These are phyloP conservation scores for Singerocomus inundabilis DNA, from an alignment of 1,284 basidiomycete genomes.

Conservation along the genomic window DNA sequence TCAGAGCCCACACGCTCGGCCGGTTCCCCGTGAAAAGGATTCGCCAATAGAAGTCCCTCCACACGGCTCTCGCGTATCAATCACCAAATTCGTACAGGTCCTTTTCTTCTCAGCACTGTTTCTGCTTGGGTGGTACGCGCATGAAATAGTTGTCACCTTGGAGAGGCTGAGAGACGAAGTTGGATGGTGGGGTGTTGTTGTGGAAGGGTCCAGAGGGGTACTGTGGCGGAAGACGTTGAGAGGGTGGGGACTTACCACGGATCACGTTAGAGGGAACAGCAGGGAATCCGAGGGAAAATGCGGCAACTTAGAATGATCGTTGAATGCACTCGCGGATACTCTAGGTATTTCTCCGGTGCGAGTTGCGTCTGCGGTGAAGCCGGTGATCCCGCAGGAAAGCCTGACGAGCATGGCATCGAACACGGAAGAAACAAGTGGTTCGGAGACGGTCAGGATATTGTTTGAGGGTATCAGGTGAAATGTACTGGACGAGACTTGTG, in stretches of 20 bases:
- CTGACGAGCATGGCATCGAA: constrained; percentile 46
- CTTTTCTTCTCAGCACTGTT: constrained; percentile 12
- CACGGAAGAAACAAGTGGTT: constrained; percentile 41
- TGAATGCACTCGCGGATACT: constrained; percentile 56
- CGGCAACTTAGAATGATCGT: constrained; percentile 44
- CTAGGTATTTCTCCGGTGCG: constrained; percentile 60
- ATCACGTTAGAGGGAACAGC: neutral
- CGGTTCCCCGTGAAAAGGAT: neutral
- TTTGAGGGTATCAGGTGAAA: constrained; percentile 22
- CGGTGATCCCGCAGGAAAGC: constrained; percentile 57
- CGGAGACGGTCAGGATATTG: constrained; percentile 41
- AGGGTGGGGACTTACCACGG: neutral
- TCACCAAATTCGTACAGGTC: constrained; percentile 18
- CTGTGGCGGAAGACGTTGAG: neutral
- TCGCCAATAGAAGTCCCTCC: neutral
- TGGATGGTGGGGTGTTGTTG: constrained; percentile 26
- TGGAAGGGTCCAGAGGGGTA: constrained; percentile 2
- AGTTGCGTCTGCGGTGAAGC: constrained; percentile 57
- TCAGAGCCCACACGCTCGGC: neutral
- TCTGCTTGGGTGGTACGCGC: constrained; percentile 23
- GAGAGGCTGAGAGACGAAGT: constrained; percentile 22
- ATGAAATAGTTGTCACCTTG: constrained; percentile 13
- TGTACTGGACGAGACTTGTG: neutral
- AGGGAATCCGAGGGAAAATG: neutral
- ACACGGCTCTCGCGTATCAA: constrained; percentile 1